Conservation (phyloP, 2,329 filamentous ascomycete species). For the Botrytis tulipae region DNA sequence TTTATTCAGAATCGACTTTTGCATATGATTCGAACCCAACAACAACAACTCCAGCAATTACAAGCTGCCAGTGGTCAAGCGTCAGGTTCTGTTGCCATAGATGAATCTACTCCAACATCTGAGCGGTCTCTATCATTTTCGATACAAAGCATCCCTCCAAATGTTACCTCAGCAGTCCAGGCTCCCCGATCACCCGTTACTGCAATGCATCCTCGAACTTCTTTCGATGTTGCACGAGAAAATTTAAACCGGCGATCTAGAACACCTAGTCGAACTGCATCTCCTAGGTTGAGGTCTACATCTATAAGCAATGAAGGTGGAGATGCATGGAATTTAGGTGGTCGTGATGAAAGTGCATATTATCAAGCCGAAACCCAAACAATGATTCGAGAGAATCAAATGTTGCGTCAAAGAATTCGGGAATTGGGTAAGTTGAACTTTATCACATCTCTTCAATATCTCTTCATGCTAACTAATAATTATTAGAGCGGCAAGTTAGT, state of each 20-base stretch:
- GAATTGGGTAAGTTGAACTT: constrained; percentile 61
- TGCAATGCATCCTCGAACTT: constrained; percentile 49
- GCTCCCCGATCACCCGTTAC: constrained; percentile 50
- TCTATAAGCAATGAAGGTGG: constrained; percentile 59
- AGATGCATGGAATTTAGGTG: constrained; percentile 59
- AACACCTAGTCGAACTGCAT: constrained; percentile 55
- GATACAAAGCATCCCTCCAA: constrained; percentile 40
- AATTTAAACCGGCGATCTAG: constrained; percentile 56
- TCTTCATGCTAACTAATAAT: constrained; percentile 18
- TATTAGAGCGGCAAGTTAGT: constrained; percentile 35
- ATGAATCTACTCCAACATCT: constrained; percentile 46
- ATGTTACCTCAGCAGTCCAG: constrained; percentile 44
- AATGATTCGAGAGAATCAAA: constrained; percentile 76
- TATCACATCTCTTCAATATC: background rate
- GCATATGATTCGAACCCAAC: constrained; percentile 73
- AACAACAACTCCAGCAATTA: constrained; percentile 65
- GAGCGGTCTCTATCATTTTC: constrained; percentile 47
- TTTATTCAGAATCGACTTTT: constrained; percentile 65
- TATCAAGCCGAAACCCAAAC: constrained; percentile 82
- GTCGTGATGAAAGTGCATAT: constrained; percentile 72
- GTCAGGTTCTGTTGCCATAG: constrained; percentile 42
- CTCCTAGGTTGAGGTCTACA: constrained; percentile 55
- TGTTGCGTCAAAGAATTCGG: constrained; percentile 71
- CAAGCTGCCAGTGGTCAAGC: constrained; percentile 45
- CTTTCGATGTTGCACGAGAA: constrained; percentile 57